These are phyloP conservation scores for Yamadazyma phyllophila DNA, from an alignment of 805 yeast genomes.

Conservation along the genomic window DNA sequence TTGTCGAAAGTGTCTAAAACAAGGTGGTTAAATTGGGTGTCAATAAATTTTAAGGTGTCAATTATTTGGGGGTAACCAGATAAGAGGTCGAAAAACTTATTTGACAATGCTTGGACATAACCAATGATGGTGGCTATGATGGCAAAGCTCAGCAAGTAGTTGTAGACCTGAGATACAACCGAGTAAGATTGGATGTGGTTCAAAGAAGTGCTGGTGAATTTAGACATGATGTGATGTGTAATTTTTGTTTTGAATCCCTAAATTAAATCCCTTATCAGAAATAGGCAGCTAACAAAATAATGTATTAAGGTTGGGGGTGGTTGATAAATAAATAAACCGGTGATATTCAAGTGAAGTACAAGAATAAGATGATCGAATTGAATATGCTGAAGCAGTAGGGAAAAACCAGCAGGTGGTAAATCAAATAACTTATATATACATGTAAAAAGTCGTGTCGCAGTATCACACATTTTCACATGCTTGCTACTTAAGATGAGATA, in stretches of 20 bases:
- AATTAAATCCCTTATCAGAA: neutral
- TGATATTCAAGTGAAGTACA: neutral
- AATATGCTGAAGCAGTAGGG: neutral
- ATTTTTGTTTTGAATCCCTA: neutral
- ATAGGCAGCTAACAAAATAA: no score
- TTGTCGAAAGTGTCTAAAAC: constrained; percentile 25
- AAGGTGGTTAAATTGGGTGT: constrained; percentile 21
- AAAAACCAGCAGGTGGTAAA: neutral
- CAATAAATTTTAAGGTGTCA: constrained; percentile 20
- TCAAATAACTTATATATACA: neutral
- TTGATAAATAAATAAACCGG: neutral
- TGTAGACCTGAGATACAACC: constrained; percentile 21
- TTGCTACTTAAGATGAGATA: neutral
- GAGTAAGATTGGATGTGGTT: constrained; percentile 33
- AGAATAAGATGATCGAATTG: neutral
- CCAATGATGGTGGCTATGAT: constrained; percentile 23
- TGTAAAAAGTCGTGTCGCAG: neutral
- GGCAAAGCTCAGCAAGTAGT: constrained; percentile 24
- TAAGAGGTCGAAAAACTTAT: constrained; percentile 22
- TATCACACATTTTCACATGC: neutral
- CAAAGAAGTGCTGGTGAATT: constrained; percentile 32
- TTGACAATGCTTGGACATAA: constrained; percentile 21
- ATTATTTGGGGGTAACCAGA: constrained; percentile 19
- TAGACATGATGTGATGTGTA: constrained; percentile 8
- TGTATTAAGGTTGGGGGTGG: neutral